These are phyloP conservation scores for Colletotrichum trifolii DNA, from an alignment of 2,329 filamentous ascomycete species.

Conservation along the genomic window DNA sequence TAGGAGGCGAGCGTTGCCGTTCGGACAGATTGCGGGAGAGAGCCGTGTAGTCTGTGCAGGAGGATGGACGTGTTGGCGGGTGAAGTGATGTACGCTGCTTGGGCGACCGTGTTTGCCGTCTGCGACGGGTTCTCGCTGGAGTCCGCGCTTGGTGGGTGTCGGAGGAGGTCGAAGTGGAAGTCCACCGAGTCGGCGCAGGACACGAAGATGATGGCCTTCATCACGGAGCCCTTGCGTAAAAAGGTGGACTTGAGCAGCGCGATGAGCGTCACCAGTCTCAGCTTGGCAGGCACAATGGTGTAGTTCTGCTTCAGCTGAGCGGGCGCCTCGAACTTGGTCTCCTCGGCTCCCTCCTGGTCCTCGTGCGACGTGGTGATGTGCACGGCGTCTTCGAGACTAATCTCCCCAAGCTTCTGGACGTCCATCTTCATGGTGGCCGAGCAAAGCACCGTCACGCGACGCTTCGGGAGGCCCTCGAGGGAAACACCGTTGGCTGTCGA, in stretches of 20 bases:
- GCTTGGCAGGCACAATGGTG: conserved; percentile 86
- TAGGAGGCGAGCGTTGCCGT: conserved; percentile 89
- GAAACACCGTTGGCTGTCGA: conserved; percentile 68
- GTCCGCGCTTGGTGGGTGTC: conserved; percentile 44
- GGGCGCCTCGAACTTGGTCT: conserved; percentile 79
- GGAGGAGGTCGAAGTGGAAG: conserved; percentile 91
- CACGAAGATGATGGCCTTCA: conserved; percentile 97
- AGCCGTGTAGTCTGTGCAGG: conserved; percentile 90
- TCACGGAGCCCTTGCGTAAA: conserved; percentile 86
- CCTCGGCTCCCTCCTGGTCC: conserved; percentile 57
- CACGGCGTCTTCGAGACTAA: conserved; percentile 91
- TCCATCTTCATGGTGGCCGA: conserved; percentile 99
- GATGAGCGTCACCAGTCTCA: conserved; percentile 88
- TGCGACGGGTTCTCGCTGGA: conserved; percentile 34
- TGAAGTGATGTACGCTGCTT: conserved; percentile 78
- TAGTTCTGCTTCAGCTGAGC: conserved; percentile 95
- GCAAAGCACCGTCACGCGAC: conserved; percentile 88
- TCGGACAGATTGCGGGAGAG: conserved; percentile 85
- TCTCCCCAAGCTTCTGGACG: conserved; percentile 91
- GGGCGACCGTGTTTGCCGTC: conserved; percentile 71
- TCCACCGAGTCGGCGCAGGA: conserved; percentile 97
- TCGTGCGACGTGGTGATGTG: conserved; percentile 79
- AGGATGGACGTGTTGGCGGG: conserved; percentile 78
- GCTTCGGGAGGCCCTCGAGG: conserved; percentile 74
- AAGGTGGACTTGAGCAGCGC: conserved; percentile 89